phyloP scores from a whole-genome alignment of 2,329 filamentous ascomycete genomes.

The Capronia coronata region DNA sequence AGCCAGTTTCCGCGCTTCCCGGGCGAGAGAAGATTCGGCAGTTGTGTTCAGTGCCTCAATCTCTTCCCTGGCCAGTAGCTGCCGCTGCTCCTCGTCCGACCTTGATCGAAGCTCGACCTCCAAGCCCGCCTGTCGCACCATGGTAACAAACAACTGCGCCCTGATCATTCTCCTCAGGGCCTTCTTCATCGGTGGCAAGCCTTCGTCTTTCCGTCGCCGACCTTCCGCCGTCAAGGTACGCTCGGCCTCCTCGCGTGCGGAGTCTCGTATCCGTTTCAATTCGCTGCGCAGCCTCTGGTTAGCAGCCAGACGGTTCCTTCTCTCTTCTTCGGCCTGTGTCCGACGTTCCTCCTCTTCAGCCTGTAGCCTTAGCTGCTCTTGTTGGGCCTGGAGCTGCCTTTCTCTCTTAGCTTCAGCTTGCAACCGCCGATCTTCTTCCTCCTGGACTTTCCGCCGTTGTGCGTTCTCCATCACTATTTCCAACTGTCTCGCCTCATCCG shows the following conservation, averaged over 20 bases:
- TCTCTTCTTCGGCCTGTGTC: background rate
- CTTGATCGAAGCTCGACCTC: background rate
- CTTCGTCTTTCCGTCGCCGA: constrained; percentile 1
- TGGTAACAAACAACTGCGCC: background rate
- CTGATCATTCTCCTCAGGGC: background rate
- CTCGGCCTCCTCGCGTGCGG: constrained; percentile 2
- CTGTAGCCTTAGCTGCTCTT: constrained; percentile 1
- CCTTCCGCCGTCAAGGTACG: constrained; percentile 4
- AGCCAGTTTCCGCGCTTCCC: background rate
- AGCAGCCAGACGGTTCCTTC: background rate
- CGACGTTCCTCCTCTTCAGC: background rate
- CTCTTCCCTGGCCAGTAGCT: background rate
- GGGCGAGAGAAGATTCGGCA: background rate
- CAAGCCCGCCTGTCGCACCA: background rate
- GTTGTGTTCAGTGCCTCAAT: background rate
- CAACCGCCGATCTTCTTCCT: background rate
- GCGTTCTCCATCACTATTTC: background rate
- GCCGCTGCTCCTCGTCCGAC: background rate
- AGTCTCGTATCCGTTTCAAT: constrained; percentile 1
- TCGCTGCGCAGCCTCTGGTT: constrained; percentile 3
- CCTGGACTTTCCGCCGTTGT: background rate
- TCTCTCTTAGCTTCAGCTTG: background rate
- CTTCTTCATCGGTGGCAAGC: constrained; percentile 1
- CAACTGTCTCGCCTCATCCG: background rate
- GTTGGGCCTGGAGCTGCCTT: background rate